phyloP scores from a whole-genome alignment of 371 early-diverging fungal species.

The Fennellomyces sp. region DNA sequence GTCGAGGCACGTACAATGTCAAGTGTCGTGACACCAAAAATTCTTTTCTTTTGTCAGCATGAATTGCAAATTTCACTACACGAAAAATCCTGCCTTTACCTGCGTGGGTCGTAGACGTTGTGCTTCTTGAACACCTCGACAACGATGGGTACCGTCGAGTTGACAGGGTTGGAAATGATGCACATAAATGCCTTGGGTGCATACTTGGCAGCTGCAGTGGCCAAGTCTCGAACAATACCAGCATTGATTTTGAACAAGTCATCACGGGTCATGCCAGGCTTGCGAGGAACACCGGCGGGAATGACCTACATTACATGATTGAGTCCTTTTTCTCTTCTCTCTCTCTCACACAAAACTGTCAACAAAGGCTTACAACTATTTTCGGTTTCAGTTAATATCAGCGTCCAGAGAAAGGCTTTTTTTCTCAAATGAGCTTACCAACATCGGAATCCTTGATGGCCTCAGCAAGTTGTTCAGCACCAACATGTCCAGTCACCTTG shows the following conservation, averaged over 20 bases:
- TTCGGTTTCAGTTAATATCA: no score
- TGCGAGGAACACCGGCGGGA: slow-evolving; percentile 92
- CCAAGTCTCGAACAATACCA: slow-evolving; percentile 82
- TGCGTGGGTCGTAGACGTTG: slow-evolving; percentile 83
- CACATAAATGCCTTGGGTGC: slow-evolving; percentile 82
- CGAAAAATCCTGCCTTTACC: slow-evolving; percentile 48
- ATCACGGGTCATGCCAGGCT: slow-evolving; percentile 93
- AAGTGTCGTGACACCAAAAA: slow-evolving; percentile 92
- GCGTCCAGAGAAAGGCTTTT: slow-evolving; percentile 1
- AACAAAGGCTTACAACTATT: no score
- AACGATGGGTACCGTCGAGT: slow-evolving; percentile 90
- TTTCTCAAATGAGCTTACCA: slow-evolving; percentile 33
- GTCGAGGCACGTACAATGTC: slow-evolving; percentile 90
- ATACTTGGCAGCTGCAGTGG: slow-evolving; percentile 76
- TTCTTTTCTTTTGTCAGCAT: slow-evolving; percentile 27
- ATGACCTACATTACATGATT: slow-evolving; percentile 58
- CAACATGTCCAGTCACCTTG: slow-evolving; percentile 62
- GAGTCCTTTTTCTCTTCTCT: background rate
- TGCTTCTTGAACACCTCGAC: slow-evolving; percentile 78
- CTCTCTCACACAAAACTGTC: no score
- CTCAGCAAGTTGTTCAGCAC: slow-evolving; percentile 43
- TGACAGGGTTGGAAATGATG: slow-evolving; percentile 92
- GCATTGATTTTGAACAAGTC: slow-evolving; percentile 92
- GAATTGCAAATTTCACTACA: background rate
- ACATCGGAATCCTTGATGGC: slow-evolving; percentile 50